Evolutionary conservation across 2,329 filamentous ascomycete species (phyloP).

Genomic region (Dryadomyces quercivorus): DNA sequence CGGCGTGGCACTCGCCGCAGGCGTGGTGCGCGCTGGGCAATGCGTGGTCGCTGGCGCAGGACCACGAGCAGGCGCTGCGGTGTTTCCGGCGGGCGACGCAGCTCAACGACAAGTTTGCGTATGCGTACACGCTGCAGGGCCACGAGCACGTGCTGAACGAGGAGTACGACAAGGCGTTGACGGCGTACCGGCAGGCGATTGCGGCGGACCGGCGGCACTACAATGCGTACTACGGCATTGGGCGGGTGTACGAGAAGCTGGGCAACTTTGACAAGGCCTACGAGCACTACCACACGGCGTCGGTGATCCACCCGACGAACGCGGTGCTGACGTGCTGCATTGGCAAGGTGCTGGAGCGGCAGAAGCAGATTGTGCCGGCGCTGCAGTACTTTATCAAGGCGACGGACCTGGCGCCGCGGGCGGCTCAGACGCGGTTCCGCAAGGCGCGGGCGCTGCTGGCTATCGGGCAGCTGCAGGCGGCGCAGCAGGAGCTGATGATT

Average conservation of each 20-base stretch:
- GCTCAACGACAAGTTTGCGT: conserved; percentile 79
- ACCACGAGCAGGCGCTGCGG: conserved; percentile 86
- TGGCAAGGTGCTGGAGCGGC: conserved; percentile 77
- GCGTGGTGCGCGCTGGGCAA: conserved; percentile 96
- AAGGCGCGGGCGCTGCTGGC: conserved; percentile 81
- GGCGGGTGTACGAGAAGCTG: conserved; percentile 74
- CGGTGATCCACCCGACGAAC: conserved; percentile 85
- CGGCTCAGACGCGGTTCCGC: conserved; percentile 79
- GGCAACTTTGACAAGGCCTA: conserved; percentile 87
- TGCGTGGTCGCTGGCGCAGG: conserved; percentile 80
- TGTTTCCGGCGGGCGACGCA: conserved; percentile 95
- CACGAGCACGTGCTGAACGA: conserved; percentile 95
- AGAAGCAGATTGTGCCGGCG: conserved; percentile 69
- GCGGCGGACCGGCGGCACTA: conserved; percentile 82
- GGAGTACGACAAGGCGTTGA: conserved; percentile 89
- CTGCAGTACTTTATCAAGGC: conserved; percentile 73
- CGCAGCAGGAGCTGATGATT: conserved; percentile 72
- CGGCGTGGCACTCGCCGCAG: conserved; percentile 79
- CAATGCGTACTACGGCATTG: conserved; percentile 94
- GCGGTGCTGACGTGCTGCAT: conserved; percentile 87
- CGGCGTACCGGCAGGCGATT: conserved; percentile 76
- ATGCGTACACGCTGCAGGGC: conserved; percentile 89
- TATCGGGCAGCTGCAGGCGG: conserved; percentile 56
- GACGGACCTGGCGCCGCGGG: conserved; percentile 67
- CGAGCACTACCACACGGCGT: conserved; percentile 79